Evolutionary conservation across 2,329 filamentous ascomycete genomes (phyloP).

Genomic region (Penicillium palitans): DNA sequence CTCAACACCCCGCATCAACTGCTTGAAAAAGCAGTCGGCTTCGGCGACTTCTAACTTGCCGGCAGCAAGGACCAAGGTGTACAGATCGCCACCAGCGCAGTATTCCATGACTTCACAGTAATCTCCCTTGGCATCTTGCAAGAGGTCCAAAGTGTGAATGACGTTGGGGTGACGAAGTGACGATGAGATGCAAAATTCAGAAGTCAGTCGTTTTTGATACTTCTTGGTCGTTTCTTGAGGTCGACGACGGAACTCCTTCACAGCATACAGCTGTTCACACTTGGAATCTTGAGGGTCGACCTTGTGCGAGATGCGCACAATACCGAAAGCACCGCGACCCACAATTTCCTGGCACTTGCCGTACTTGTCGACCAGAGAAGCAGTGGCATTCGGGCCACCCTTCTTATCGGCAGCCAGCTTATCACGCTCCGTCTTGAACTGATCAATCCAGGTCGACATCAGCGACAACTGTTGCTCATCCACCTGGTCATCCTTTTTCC

Average conservation of each 20-base stretch:
- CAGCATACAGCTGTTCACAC: conserved; percentile 87
- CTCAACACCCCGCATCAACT: conserved; percentile 97
- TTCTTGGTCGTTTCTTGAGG: conserved; percentile 95
- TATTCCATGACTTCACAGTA: conserved; percentile 99
- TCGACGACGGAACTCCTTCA: conserved; percentile 94
- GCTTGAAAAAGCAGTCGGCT: conserved; percentile 98
- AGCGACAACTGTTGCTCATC: conserved; percentile 82
- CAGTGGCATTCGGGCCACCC: conserved; percentile 69
- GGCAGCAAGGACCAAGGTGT: conserved; percentile 86
- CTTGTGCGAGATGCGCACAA: conserved; percentile 97
- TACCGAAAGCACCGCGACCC: conserved; percentile 92
- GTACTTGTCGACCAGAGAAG: conserved; percentile 90
- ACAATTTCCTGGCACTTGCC: conserved; percentile 98
- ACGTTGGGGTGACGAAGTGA: conserved; percentile 96
- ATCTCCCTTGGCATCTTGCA: conserved; percentile 94
- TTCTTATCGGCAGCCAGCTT: conserved; percentile 72
- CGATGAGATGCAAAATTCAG: conserved; percentile 97
- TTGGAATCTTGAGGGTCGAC: conserved; percentile 74
- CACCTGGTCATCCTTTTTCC: conserved; percentile 65
- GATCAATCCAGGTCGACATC: conserved; percentile 95
- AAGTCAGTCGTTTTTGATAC: conserved; percentile 95
- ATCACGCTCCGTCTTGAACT: conserved; percentile 84
- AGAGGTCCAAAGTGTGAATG: conserved; percentile 92
- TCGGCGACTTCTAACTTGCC: conserved; percentile 86
- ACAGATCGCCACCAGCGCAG: conserved; percentile 92